A percentile compares a stretch with the other conserved stretches of the same genome.
Evolutionary conservation across 78 protist genomes (phyloP).

Genomic region (Ministeria vibrans): DNA sequence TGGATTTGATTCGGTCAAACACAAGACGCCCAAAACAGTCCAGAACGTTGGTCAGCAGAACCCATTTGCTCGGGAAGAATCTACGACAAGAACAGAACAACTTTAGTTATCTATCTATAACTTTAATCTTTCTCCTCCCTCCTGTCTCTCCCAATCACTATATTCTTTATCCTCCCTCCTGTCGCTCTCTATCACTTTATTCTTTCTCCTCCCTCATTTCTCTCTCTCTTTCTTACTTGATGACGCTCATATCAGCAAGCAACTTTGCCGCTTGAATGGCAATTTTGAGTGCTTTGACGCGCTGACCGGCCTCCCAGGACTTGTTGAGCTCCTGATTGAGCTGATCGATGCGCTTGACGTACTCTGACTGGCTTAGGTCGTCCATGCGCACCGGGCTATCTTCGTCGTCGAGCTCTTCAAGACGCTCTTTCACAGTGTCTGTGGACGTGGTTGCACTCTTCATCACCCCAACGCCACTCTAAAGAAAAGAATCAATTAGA

Average conservation of each 20-base stretch:
- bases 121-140: no score
- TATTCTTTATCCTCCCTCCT: no score
- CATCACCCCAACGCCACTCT: no score
- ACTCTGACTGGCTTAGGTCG: constrained; percentile 45
- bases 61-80: constrained; percentile 87
- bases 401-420: constrained; percentile 21
- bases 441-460: no score
- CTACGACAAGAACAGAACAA: no score
- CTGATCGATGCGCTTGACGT: constrained; percentile 53
- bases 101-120: no score
- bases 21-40: constrained; percentile 88
- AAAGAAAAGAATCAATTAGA: no score
- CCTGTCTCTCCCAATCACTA: no score
- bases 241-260: neutral
- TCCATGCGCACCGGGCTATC: constrained; percentile 4
- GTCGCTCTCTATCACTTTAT: no score
- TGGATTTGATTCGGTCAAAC: constrained; percentile 42
- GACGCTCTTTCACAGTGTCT: constrained; percentile 2
- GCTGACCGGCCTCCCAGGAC: constrained; percentile 67
- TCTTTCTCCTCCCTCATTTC: constrained; percentile 33
- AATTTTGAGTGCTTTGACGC: constrained; percentile 72
- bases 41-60: constrained; percentile 75
- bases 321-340: constrained; percentile 46
- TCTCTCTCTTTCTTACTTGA: constrained; percentile 9
- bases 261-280: constrained; percentile 53